A percentile compares a stretch with the other conserved stretches of the same genome.
Conservation (phyloP, 2,329 filamentous ascomycete species). For the Colletotrichum agaves region DNA sequence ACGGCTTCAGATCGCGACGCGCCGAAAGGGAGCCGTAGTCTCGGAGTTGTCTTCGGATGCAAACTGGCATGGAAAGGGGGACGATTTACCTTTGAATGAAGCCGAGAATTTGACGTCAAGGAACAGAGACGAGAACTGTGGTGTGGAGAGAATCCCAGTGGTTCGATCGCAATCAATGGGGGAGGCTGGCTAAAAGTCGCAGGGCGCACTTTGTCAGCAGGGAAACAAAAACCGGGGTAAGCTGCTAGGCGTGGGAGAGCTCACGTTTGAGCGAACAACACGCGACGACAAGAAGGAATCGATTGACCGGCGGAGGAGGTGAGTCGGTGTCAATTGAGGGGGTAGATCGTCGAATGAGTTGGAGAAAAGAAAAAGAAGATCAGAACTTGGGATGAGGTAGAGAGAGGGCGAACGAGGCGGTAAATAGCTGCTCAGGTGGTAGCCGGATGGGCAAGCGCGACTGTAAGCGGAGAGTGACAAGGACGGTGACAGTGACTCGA, state of each 20-base stretch:
- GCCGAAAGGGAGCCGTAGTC: background rate
- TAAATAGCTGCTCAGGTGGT: conserved; percentile 31
- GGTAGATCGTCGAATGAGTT: conserved; percentile 21
- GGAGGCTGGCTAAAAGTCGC: conserved; percentile 5
- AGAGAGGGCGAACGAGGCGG: conserved; percentile 13
- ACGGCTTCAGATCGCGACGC: background rate
- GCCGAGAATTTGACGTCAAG: conserved; percentile 6
- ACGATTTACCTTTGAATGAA: conserved; percentile 26
- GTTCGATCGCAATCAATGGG: conserved; percentile 15
- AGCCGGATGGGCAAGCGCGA: background rate
- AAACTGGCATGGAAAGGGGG: background rate
- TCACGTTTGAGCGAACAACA: conserved; percentile 20
- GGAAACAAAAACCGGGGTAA: conserved; percentile 23
- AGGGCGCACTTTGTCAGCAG: conserved; percentile 25
- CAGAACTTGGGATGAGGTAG: background rate
- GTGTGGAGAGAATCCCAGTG: conserved; percentile 16
- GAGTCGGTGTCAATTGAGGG: conserved; percentile 12
- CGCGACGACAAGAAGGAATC: background rate
- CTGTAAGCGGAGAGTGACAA: background rate
- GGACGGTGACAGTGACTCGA: background rate
- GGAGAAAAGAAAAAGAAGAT: conserved; percentile 16
- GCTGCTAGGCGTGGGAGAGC: background rate
- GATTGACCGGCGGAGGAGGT: background rate
- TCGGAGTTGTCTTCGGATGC: background rate
- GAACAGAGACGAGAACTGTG: conserved; percentile 5